Conservation (phyloP, 768 basidiomycete species). For the Dacryopinax primogenitus region DNA sequence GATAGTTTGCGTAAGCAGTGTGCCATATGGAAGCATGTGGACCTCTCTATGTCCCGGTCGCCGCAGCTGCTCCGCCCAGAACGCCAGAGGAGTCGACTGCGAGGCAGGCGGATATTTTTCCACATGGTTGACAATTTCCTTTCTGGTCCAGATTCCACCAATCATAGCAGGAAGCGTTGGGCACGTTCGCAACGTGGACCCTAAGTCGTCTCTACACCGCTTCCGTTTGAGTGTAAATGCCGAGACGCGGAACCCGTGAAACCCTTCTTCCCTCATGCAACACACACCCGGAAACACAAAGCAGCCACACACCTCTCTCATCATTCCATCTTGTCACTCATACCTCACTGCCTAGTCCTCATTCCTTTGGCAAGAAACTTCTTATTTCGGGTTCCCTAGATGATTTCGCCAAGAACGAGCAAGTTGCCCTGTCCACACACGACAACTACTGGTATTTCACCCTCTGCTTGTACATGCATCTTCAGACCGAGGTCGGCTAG, state of each 20-base stretch:
- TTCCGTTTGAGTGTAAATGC: background rate
- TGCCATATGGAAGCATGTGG: no score
- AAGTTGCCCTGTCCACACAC: no score
- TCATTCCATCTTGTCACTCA: no score
- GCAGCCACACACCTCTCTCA: background rate
- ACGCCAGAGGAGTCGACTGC: no score
- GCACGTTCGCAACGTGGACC: background rate
- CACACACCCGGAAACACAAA: background rate
- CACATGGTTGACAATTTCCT: background rate
- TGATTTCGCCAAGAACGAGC: no score
- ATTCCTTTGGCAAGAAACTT: no score
- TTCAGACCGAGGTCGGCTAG: no score
- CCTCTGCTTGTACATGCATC: no score
- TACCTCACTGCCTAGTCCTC: no score
- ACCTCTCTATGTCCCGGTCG: no score
- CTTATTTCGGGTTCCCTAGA: no score
- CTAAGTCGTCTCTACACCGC: background rate
- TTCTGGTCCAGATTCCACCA: background rate
- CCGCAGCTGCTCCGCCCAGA: no score
- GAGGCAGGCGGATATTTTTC: background rate
- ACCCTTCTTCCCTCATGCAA: background rate
- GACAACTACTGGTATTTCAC: background rate
- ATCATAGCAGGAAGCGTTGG: background rate
- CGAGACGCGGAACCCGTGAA: background rate
- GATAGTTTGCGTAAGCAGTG: background rate